phyloP scores from a whole-genome alignment of 2,329 filamentous ascomycete species.

The Colletotrichum orbiculare region DNA sequence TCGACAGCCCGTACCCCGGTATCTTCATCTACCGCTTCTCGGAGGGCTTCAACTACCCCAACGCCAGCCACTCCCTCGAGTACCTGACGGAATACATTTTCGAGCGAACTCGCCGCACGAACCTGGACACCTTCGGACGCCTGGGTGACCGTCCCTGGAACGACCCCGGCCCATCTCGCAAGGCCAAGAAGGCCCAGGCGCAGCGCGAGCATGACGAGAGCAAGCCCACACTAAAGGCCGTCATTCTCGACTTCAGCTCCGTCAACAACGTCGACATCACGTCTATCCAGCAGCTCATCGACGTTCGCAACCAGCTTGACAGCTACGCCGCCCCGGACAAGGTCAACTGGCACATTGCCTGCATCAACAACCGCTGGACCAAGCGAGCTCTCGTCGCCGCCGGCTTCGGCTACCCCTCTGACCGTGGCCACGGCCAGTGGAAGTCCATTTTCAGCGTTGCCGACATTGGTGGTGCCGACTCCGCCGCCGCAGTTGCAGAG shows the following conservation, averaged over 20 bases:
- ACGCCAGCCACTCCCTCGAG: conserved; percentile 89
- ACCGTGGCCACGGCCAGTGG: conserved; percentile 70
- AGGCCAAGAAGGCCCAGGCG: conserved; percentile 57
- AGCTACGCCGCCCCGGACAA: conserved; percentile 81
- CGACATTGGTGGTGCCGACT: conserved; percentile 79
- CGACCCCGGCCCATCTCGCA: conserved; percentile 77
- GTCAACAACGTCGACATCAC: conserved; percentile 96
- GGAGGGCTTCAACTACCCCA: conserved; percentile 96
- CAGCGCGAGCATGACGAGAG: conserved; percentile 53
- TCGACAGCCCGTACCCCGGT: conserved; percentile 88
- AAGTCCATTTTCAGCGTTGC: conserved; percentile 96
- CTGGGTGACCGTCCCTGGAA: conserved; percentile 93
- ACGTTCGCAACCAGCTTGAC: conserved; percentile 94
- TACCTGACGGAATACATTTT: conserved; percentile 77
- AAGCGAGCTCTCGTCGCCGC: conserved; percentile 88
- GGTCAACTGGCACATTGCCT: conserved; percentile 97
- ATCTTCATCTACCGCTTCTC: conserved; percentile 96
- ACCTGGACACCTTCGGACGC: conserved; percentile 71
- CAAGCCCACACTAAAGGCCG: conserved; percentile 81
- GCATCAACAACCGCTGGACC: conserved; percentile 93
- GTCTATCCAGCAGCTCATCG: conserved; percentile 90
- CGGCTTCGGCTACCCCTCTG: conserved; percentile 86
- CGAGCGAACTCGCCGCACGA: conserved; percentile 79
- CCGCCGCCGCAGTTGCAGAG: conserved; percentile 77
- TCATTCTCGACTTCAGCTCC: conserved; percentile 92